Evolutionary conservation across 1,139 yeast genomes (phyloP).

Genomic region (Nakaseomyces uthaithaninus): DNA sequence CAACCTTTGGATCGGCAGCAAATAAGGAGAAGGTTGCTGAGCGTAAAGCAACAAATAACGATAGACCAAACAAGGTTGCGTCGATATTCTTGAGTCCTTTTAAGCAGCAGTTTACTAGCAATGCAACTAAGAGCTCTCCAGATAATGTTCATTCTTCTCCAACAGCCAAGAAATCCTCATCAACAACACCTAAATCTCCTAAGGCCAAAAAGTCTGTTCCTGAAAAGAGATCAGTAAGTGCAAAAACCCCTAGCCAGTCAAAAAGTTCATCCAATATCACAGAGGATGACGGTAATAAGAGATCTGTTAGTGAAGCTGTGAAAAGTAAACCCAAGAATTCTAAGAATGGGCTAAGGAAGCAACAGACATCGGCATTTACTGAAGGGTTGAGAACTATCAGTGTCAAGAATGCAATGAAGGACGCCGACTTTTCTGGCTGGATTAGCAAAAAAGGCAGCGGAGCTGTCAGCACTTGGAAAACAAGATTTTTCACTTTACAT

Average conservation of each 20-base stretch:
- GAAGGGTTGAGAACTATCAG: conserved; percentile 78
- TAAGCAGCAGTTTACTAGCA: conserved; percentile 21
- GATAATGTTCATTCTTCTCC: conserved; percentile 10
- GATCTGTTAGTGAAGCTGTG: conserved; percentile 30
- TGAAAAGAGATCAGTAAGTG: conserved; percentile 28
- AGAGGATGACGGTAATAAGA: conserved; percentile 22
- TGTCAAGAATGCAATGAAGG: conserved; percentile 69
- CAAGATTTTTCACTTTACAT: conserved; percentile 79
- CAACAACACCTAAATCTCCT: conserved; percentile 1
- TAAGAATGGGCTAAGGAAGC: conserved; percentile 37
- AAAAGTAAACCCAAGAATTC: conserved; percentile 21
- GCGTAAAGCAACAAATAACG: conserved; percentile 14
- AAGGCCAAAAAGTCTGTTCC: conserved; percentile 6
- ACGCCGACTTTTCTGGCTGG: conserved; percentile 85
- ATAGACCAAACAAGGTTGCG: conserved; percentile 16
- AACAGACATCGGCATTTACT: conserved; percentile 78
- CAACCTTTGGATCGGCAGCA: not conserved
- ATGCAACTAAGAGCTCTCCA: conserved; percentile 18
- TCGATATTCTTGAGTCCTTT: conserved; percentile 22
- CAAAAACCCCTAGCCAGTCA: conserved; percentile 19
- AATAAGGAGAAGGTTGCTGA: conserved; percentile 8
- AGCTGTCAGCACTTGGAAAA: conserved; percentile 84
- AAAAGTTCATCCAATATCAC: conserved; percentile 12
- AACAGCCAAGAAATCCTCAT: conserved; percentile 2
- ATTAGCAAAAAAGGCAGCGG: conserved; percentile 87